Evolutionary conservation across 1,284 basidiomycete species (phyloP).

Genomic region (Leccinum holopus): DNA sequence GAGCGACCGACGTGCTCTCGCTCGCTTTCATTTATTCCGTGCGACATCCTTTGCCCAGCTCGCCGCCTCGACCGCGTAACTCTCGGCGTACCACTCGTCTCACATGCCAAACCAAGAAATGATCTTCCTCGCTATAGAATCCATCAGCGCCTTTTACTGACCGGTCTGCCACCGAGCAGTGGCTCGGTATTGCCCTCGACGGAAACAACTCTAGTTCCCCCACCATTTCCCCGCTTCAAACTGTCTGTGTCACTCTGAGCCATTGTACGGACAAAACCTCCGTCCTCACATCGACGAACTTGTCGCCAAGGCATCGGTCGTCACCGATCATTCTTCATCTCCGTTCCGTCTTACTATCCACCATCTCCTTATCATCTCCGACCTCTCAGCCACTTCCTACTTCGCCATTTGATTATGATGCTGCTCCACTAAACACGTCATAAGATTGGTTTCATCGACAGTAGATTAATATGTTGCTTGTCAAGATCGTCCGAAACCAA

Average conservation of each 20-base stretch:
- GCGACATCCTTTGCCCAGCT: slow-evolving; percentile 67
- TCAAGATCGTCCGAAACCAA: too few relatives aligned
- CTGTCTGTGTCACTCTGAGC: slow-evolving; percentile 38
- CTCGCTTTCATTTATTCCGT: slow-evolving; percentile 61
- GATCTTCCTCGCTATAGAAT: slow-evolving; percentile 67
- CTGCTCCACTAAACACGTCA: slow-evolving; percentile 29
- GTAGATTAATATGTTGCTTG: slow-evolving; percentile 21
- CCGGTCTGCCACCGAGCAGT: slow-evolving; percentile 60
- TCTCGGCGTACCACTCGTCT: slow-evolving; percentile 55
- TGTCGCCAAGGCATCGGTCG: slow-evolving; percentile 17
- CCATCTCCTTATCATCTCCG: slow-evolving; percentile 42
- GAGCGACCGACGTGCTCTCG: slow-evolving; percentile 45
- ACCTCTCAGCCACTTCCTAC: slow-evolving; percentile 30
- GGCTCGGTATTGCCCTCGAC: slow-evolving; percentile 30
- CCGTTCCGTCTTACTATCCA: slow-evolving; percentile 38
- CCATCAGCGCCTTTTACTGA: slow-evolving; percentile 78
- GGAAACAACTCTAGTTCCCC: slow-evolving; percentile 13
- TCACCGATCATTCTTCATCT: slow-evolving; percentile 18
- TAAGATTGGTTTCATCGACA: slow-evolving; percentile 19
- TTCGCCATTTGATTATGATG: slow-evolving; percentile 24
- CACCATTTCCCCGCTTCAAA: slow-evolving; percentile 31
- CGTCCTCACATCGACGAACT: slow-evolving; percentile 30
- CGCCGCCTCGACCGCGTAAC: slow-evolving; percentile 58
- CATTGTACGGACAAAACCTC: slow-evolving; percentile 54
- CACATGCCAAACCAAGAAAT: slow-evolving; percentile 53